These are phyloP conservation scores for Grosmannia serpens DNA, from an alignment of 2,329 filamentous ascomycete genomes.

Conservation along the genomic window DNA sequence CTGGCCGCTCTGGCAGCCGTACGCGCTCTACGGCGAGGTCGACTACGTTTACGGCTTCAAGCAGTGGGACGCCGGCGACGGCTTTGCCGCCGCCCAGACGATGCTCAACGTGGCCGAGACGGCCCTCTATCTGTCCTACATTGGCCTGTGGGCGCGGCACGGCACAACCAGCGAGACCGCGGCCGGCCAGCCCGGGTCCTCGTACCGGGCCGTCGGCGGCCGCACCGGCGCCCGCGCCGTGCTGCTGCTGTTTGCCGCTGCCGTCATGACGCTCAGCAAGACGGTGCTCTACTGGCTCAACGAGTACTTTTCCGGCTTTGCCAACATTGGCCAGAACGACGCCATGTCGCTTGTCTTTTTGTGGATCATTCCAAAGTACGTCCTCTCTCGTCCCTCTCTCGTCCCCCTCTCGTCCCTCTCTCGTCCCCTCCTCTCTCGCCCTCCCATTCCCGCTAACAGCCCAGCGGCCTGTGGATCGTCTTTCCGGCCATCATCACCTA, in stretches of 20 bases:
- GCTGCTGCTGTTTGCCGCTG: slow-evolving; percentile 38
- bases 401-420: not conserved
- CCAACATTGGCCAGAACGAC: slow-evolving; percentile 46
- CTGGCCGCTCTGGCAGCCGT: slow-evolving; percentile 62
- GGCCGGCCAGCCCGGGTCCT: not conserved
- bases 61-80: slow-evolving; percentile 53
- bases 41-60: slow-evolving; percentile 76
- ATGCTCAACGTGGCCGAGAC: slow-evolving; percentile 28
- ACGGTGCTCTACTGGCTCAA: slow-evolving; percentile 49
- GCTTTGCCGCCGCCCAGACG: slow-evolving; percentile 69
- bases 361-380: slow-evolving; percentile 48
- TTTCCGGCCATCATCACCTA: slow-evolving; percentile 40
- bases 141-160: slow-evolving; percentile 22
- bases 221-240: slow-evolving; percentile 31
- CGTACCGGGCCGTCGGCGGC: slow-evolving; percentile 24
- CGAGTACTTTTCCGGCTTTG: slow-evolving; percentile 43
- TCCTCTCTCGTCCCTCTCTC: not conserved
- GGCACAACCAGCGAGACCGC: slow-evolving; percentile 7
- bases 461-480: slow-evolving; percentile 44
- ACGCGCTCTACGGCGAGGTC: slow-evolving; percentile 67
- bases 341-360: slow-evolving; percentile 31
- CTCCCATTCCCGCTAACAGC: not conserved
- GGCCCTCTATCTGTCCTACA: slow-evolving; percentile 20
- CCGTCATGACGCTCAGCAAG: slow-evolving; percentile 51
- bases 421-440: not conserved